Evolutionary conservation across 352 stramenopile species (phyloP).

Genomic region (Phytophthora uliginosa): DNA sequence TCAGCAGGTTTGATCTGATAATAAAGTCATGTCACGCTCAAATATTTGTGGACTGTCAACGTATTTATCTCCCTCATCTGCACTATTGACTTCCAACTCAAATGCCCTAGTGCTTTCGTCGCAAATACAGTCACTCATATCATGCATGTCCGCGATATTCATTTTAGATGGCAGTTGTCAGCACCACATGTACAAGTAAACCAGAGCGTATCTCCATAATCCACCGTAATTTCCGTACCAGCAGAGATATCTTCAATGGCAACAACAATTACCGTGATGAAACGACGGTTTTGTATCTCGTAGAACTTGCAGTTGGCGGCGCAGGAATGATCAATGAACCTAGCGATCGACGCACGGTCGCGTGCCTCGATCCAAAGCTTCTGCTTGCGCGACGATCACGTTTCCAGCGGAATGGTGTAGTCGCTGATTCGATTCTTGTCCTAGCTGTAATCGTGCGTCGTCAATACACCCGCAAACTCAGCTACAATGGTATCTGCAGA

Average conservation of each 20-base stretch:
- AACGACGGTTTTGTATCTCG: background rate
- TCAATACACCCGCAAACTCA: background rate
- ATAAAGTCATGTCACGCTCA: background rate
- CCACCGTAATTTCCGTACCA: background rate
- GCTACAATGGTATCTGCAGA: background rate
- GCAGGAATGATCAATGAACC: background rate
- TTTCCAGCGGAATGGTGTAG: background rate
- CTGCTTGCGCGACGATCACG: background rate
- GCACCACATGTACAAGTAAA: background rate
- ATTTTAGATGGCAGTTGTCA: background rate
- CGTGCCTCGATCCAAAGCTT: background rate
- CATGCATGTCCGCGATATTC: background rate
- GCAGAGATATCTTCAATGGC: background rate
- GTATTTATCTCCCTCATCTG: background rate
- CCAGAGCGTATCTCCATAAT: background rate
- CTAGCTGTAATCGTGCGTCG: background rate
- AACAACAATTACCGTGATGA: background rate
- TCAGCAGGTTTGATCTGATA: background rate
- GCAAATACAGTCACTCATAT: too few species aligned
- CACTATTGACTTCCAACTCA: background rate
- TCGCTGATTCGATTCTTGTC: background rate
- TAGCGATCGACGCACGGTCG: background rate
- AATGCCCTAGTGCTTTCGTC: background rate
- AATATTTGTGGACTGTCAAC: background rate
- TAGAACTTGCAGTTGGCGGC: background rate